Evolutionary conservation across 2,329 filamentous ascomycete species (phyloP).

Genomic region (Pseudofabraea citricarpa): DNA sequence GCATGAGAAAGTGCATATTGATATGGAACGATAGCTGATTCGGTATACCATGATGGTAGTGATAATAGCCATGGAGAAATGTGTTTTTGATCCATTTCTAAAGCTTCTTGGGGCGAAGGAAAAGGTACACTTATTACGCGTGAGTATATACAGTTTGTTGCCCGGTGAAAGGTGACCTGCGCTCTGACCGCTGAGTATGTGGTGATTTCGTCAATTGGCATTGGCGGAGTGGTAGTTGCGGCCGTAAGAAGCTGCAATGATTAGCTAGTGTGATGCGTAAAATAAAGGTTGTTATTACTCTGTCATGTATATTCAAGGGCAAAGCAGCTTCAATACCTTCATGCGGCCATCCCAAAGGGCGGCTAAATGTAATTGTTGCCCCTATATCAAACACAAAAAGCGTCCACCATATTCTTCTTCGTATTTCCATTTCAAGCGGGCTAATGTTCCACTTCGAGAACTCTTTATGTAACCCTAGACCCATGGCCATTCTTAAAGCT

Average conservation of each 20-base stretch:
- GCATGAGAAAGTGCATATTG: slow-evolving; percentile 7
- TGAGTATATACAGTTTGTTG: slow-evolving; percentile 38
- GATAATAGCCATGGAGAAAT: slow-evolving; percentile 9
- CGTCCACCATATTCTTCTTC: slow-evolving; percentile 13
- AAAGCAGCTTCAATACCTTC: slow-evolving; percentile 11
- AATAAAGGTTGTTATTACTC: slow-evolving; percentile 5
- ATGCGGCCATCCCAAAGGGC: slow-evolving; percentile 11
- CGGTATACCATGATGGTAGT: slow-evolving; percentile 6
- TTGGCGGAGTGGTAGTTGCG: slow-evolving; percentile 30
- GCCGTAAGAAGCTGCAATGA: slow-evolving; percentile 18
- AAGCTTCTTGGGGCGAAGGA: slow-evolving; percentile 35
- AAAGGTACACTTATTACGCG: slow-evolving; percentile 36
- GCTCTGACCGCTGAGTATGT: slow-evolving; percentile 36
- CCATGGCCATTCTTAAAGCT: slow-evolving; percentile 80
- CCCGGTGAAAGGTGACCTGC: slow-evolving; percentile 36
- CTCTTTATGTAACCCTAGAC: slow-evolving; percentile 38
- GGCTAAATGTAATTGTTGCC: slow-evolving; percentile 14
- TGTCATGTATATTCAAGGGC: slow-evolving; percentile 12
- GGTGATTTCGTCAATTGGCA: slow-evolving; percentile 33
- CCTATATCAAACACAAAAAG: slow-evolving; percentile 14
- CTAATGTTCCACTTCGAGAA: slow-evolving; percentile 12
- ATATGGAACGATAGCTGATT: slow-evolving; percentile 3
- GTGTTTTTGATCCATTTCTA: slow-evolving; percentile 25
- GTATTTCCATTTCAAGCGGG: slow-evolving; percentile 13
- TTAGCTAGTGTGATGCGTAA: neutral